Evolutionary conservation across 139 green algal species (phyloP).

Genomic region (Chlorella sp.): DNA sequence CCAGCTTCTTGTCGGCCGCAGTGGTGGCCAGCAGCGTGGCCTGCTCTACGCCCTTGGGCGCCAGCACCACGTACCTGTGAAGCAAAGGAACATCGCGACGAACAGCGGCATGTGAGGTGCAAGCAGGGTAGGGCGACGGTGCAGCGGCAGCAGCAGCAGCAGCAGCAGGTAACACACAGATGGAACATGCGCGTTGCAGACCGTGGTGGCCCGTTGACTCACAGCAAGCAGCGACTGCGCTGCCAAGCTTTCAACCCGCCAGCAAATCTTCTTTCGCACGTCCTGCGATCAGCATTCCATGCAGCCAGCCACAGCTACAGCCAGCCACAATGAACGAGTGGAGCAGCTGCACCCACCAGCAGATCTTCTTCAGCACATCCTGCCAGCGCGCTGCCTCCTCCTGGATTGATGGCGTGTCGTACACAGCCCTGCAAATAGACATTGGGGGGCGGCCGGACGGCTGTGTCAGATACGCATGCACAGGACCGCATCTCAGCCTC

Average conservation of each 20-base stretch:
- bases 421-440: slow-evolving; percentile 64
- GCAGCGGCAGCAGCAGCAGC: too few relatives aligned
- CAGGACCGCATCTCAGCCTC: too few relatives aligned
- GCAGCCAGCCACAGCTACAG: too few relatives aligned
- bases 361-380: slow-evolving; percentile 35
- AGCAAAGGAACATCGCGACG: too few relatives aligned
- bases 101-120: too few relatives aligned
- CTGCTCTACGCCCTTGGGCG: slow-evolving; percentile 86
- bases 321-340: neutral
- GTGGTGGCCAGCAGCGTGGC: slow-evolving; percentile 84
- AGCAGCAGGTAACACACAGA: too few relatives aligned
- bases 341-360: neutral
- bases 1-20: slow-evolving; percentile 80
- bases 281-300: slow-evolving; percentile 45
- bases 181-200: too few relatives aligned
- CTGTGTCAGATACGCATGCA: too few relatives aligned
- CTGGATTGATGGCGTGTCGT: slow-evolving; percentile 62
- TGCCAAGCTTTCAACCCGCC: neutral
- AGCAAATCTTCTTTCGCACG: slow-evolving; percentile 34
- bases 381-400: slow-evolving; percentile 66
- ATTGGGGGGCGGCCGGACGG: too few relatives aligned
- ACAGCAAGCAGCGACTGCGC: neutral
- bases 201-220: too few relatives aligned
- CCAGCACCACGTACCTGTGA: slow-evolving; percentile 91
- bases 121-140: too few relatives aligned